Conservation (phyloP, 2,329 filamentous ascomycete genomes). For the Ceratocystis harringtonii region DNA sequence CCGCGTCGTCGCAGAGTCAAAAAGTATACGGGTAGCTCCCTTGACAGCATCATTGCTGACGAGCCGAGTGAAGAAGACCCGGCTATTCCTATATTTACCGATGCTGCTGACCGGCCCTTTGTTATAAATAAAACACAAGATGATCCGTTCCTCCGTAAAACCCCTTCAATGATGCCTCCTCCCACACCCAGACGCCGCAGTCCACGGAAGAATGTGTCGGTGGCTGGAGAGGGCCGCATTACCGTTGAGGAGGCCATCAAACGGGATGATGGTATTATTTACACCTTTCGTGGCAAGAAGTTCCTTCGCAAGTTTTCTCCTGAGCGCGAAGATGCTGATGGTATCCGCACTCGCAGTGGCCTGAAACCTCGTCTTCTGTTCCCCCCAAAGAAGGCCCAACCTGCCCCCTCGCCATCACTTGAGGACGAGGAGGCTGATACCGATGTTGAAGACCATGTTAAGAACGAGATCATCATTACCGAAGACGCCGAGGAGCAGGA, state of each 20-base stretch:
- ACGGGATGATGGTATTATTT: conserved; percentile 59
- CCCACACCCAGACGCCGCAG: conserved; percentile 31
- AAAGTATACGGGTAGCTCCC: conserved; percentile 39
- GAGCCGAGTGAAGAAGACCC: conserved; percentile 42
- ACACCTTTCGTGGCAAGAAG: conserved; percentile 67
- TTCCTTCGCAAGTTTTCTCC: conserved; percentile 54
- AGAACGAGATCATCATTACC: conserved; percentile 19
- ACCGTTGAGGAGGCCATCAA: conserved; percentile 47
- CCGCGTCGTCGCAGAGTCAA: conserved; percentile 42
- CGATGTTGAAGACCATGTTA: conserved; percentile 39
- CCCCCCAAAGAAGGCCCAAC: conserved; percentile 32
- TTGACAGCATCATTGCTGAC: conserved; percentile 29
- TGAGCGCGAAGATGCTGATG: conserved; percentile 26
- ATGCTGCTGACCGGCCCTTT: conserved; percentile 64
- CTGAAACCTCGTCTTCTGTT: conserved; percentile 62
- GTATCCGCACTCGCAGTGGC: conserved; percentile 42
- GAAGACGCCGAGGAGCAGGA: conserved; percentile 20
- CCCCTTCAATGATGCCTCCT: conserved; percentile 22
- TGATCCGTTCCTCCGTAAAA: conserved; percentile 55
- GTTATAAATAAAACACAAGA: conserved; percentile 47
- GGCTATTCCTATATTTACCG: conserved; percentile 59
- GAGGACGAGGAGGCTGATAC: conserved; percentile 47
- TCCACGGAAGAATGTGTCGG: conserved; percentile 39
- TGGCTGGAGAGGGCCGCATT: conserved; percentile 42
- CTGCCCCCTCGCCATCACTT: conserved; percentile 28